phyloP scores from a whole-genome alignment of 495 filamentous ascomycete species.

The Niebla homalea region DNA sequence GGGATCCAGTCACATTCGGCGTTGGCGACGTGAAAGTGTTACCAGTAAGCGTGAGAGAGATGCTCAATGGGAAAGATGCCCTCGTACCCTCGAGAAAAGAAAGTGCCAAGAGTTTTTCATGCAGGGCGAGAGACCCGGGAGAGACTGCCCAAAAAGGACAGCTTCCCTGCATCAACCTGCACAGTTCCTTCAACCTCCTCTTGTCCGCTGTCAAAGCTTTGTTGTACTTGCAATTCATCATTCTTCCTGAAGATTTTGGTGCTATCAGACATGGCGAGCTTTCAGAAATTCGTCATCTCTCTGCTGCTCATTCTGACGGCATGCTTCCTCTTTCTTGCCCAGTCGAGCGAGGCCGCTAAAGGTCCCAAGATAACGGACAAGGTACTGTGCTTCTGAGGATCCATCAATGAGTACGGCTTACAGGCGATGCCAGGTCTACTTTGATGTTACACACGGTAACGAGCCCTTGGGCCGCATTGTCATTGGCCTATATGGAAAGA shows the following conservation, averaged over 20 bases:
- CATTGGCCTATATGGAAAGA: slow-evolving; percentile 94
- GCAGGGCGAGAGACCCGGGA: not conserved
- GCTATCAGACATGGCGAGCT: slow-evolving; percentile 33
- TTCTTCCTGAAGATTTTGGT: not conserved
- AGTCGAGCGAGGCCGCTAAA: slow-evolving; percentile 60
- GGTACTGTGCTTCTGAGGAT: slow-evolving; percentile 29
- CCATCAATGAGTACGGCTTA: slow-evolving; percentile 12
- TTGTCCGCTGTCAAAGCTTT: too few species aligned
- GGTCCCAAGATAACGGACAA: slow-evolving; percentile 95
- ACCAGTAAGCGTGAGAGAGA: too few species aligned
- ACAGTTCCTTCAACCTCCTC: slow-evolving; percentile 4
- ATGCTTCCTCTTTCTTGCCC: slow-evolving; percentile 57
- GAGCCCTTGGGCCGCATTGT: slow-evolving; percentile 75
- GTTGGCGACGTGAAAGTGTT: too few species aligned
- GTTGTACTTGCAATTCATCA: slow-evolving; percentile 6
- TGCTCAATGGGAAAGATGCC: too few species aligned
- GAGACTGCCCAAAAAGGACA: not conserved
- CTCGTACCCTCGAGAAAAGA: not conserved
- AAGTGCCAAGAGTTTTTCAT: not conserved
- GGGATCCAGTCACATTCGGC: too few species aligned
- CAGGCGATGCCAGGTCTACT: slow-evolving; percentile 51
- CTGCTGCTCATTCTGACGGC: slow-evolving; percentile 62
- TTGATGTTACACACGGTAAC: slow-evolving; percentile 87
- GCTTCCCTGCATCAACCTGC: slow-evolving; percentile 26
- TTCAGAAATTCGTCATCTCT: slow-evolving; percentile 43